A percentile compares a stretch with the other conserved stretches of the same genome.
Conservation (phyloP, 177 flowering plant species). For the Vitis hybrid region DNA sequence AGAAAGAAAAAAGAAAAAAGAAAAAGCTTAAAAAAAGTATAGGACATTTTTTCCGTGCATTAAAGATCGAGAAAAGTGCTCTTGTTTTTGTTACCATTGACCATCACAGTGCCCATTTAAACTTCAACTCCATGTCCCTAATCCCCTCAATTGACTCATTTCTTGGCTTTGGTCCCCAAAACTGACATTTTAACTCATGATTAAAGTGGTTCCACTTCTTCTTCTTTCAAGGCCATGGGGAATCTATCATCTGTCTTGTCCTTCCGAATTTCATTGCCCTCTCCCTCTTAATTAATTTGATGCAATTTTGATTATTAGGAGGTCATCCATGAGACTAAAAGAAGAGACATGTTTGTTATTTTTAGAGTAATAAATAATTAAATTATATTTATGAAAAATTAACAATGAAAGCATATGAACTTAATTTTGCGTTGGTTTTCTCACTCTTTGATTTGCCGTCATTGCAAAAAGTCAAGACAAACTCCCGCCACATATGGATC, state of each 20-base stretch:
- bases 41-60: constrained; percentile 19
- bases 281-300: neutral
- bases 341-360: no score
- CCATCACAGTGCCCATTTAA: constrained; percentile 16
- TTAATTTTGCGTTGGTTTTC: no score
- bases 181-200: constrained; percentile 1
- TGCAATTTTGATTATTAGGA: no score
- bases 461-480: no score
- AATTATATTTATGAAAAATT: no score
- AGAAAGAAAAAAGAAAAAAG: constrained; percentile 2
- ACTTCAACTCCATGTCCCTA: constrained; percentile 4
- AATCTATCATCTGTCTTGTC: constrained; percentile 9
- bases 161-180: constrained; percentile 8
- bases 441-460: no score
- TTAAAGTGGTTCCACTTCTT: constrained; percentile 12
- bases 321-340: no score
- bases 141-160: constrained; percentile 3
- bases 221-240: constrained; percentile 18
- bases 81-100: constrained; percentile 26
- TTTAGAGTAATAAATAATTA: no score
- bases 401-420: no score
- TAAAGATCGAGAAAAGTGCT: constrained; percentile 15
- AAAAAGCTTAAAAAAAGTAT: constrained; percentile 14
- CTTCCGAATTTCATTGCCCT: neutral
- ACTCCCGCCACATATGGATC: no score